Conservation (phyloP, 2,329 filamentous ascomycete species). For the Verticillium tricorpus region DNA sequence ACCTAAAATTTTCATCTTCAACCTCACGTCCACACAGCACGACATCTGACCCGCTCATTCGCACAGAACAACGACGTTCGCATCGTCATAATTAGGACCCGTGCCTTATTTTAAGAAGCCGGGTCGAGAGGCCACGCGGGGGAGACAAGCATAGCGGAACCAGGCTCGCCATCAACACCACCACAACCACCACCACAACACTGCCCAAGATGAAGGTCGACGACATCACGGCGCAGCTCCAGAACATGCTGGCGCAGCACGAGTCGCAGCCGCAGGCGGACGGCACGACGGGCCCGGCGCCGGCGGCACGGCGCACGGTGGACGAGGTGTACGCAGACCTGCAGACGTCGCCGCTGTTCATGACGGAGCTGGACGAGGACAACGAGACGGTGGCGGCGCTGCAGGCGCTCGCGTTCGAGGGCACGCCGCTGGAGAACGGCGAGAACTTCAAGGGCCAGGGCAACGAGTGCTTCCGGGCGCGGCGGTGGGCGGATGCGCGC, state of each 20-base stretch:
- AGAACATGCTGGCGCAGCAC: conserved; percentile 20
- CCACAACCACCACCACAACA: background rate
- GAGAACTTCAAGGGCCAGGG: conserved; percentile 85
- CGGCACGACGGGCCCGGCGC: conserved; percentile 20
- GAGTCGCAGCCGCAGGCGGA: conserved; percentile 42
- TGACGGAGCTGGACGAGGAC: conserved; percentile 86
- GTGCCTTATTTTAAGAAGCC: no score
- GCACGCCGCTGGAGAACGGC: conserved; percentile 77
- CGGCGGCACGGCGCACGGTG: conserved; percentile 29
- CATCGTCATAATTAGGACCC: no score
- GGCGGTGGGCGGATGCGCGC: conserved; percentile 74
- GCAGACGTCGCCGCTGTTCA: conserved; percentile 76
- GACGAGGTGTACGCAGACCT: conserved; percentile 54
- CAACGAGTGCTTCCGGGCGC: conserved; percentile 77
- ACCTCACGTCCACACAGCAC: no score
- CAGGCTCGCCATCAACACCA: background rate
- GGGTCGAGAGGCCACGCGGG: no score
- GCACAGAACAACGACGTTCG: no score
- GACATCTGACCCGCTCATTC: no score
- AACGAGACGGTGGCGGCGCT: conserved; percentile 83
- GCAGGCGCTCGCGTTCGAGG: conserved; percentile 88
- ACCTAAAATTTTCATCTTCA: background rate
- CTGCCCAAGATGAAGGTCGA: background rate
- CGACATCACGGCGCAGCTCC: background rate
- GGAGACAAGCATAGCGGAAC: no score